Base-by-base conservation (phyloP, 176 grass and related monocot genomes). In the Olyra latifolia region DNA sequence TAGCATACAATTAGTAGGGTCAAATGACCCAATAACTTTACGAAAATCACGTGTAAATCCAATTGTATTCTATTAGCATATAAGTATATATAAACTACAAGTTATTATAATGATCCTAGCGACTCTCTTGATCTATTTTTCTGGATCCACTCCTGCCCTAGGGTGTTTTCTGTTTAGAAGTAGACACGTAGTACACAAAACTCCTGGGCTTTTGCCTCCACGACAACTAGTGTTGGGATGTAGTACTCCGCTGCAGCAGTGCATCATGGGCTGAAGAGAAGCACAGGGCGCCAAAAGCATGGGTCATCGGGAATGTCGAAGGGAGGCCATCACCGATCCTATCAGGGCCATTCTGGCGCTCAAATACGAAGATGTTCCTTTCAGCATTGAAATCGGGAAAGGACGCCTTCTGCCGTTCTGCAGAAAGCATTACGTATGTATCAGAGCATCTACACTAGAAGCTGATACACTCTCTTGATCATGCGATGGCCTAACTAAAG, bases 221-320 rank as follows among this genome's bases (percentile, higher is more conserved):
- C 32, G 32, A 35, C 32, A 35, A 35, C 32, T 4, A 3, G n/a
- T n/a, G n/a, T n/a, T n/a, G n/a, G n/a, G 32, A 35, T 4, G 4
- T 35, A 35, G 32, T 35, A 35, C 32, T 35, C 32, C 32, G 32
- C 32, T 35, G 5, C 32, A 57, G 54, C 10, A 2, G 54, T 25
- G 11, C 17, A 3, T n/a, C 17, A 3, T n/a, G 52, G 13, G 45
- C 12, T 14, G 14, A 48, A 15, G 46, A 57, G 22, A 4, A 35
- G 0, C 22, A 24, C 10, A 12, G 54, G 22, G n/a, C 4, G 13
- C 17, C 24, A 23, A 30, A 47, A 7, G 39, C n/a, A 44, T 8
- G 17, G 12, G 20, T 6, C 69, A 73, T 86, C 39, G 58, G 69
- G 46, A 73, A 46, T 63, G 73, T 80, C 20, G 59, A 72, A 52